Evolutionary conservation across 495 filamentous ascomycete genomes (phyloP), one percentile per base, ranked within the genome.

Genomic region (Hypoxylon trugodes): DNA sequence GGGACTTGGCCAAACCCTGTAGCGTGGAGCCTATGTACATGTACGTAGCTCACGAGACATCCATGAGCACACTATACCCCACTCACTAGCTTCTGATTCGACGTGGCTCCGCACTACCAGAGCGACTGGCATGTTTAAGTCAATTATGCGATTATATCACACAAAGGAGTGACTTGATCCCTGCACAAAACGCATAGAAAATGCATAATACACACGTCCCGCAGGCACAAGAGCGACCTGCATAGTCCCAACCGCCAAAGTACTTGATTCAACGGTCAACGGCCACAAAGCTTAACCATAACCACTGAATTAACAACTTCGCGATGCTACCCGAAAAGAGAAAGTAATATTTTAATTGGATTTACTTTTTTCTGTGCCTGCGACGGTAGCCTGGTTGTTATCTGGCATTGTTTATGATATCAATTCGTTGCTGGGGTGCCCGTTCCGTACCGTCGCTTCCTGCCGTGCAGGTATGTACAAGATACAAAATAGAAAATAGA

Each of bases 61-160:
- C 43, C 40, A 19, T 50, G 3, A 46, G 32, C 15, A 16, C 26
- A 46, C 26, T 54, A 28, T 46, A 49, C 63, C 63, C 63, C 63
- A 57, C 63, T 24, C 12, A 46, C 63, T 57, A 45, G 25, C n/a
- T 47, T 28, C 8, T 66, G 63, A 66, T 66, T 66, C 50, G 62
- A 51, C 56, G 32, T 45, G 45, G 49, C 62, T 66, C 55, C 56
- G 43, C 56, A 56, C 18, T 35, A 47, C 30, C 38, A 56, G 40
- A 13, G 6, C 28, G 26, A 38, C 41, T 33, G 49, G 59, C 50
- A 63, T 42, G n/a, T n/a, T n/a, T n/a, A 63, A 63, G 56, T 66
- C 42, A 53, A 59, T 65, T 56, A 65, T 65, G 53, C 41, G 53
- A 47, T 24, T 32, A 28, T 26, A 51, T 54, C 36, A 45, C 19